Conservation (phyloP, 2,329 filamentous ascomycete genomes). For the Phoma herbarum region DNA sequence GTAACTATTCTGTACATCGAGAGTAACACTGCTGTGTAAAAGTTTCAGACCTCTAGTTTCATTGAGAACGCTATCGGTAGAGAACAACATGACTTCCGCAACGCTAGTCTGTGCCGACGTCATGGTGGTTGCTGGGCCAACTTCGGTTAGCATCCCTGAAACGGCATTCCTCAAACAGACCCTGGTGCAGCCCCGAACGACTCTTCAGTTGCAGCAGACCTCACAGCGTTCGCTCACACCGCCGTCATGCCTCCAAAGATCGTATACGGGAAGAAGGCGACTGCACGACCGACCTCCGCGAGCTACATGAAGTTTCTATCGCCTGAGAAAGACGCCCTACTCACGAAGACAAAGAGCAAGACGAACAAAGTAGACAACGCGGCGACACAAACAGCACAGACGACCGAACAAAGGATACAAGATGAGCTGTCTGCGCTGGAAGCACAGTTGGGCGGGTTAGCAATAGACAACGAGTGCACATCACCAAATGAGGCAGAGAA, state of each 20-base stretch:
- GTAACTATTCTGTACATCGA: background rate
- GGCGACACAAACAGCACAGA: conserved; percentile 5
- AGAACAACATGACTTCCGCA: background rate
- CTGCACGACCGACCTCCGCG: conserved; percentile 4
- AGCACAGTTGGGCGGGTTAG: conserved; percentile 12
- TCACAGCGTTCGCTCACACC: conserved; percentile 13
- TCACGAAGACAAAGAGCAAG: conserved; percentile 9
- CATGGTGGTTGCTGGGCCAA: conserved; percentile 22
- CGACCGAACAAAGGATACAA: conserved; percentile 9
- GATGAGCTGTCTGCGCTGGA: conserved; percentile 17
- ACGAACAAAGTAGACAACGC: conserved; percentile 3
- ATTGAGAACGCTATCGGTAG: too few species aligned
- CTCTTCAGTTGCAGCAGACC: conserved; percentile 4
- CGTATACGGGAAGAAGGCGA: conserved; percentile 33
- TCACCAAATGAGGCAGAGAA: background rate
- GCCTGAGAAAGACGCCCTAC: conserved; percentile 35
- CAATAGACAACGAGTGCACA: background rate
- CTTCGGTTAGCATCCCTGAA: conserved; percentile 21
- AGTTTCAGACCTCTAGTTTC: too few species aligned
- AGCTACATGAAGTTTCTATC: conserved; percentile 41
- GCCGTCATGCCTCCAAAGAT: conserved; percentile 36
- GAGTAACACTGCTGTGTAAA: too few species aligned
- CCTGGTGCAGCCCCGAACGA: conserved; percentile 12
- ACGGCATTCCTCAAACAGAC: conserved; percentile 22
- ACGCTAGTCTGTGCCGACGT: conserved; percentile 10